Conservation (phyloP, 108 stramenopile genomes). For the Stephanodiscus minutulus region DNA sequence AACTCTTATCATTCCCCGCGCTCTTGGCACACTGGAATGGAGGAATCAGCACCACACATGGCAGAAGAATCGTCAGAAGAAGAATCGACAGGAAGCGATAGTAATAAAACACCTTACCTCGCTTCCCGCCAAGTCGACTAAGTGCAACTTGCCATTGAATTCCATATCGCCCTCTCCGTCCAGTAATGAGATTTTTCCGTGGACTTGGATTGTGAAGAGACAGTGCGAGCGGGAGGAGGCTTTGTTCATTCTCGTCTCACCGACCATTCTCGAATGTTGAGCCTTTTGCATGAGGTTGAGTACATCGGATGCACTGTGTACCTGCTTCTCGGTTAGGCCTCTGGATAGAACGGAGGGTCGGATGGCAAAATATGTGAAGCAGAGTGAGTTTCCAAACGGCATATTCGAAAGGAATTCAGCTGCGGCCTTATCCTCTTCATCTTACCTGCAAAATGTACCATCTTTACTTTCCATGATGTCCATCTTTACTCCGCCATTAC, state of each 20-base stretch:
- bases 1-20: conserved; percentile 41
- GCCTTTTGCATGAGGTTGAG: conserved; percentile 80
- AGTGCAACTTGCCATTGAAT: conserved; percentile 88
- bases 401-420: not conserved
- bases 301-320: conserved; percentile 73
- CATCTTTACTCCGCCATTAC: conserved; percentile 46
- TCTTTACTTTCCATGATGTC: conserved; percentile 83
- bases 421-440: not conserved
- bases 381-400: too few relatives aligned
- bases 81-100: not conserved
- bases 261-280: conserved; percentile 82
- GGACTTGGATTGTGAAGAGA: conserved; percentile 82
- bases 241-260: conserved; percentile 96
- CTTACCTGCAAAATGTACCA: conserved; percentile 66
- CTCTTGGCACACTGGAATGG: conserved; percentile 36
- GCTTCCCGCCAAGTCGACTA: conserved; percentile 93
- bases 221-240: conserved; percentile 91
- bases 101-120: conserved; percentile 7
- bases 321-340: conserved; percentile 82
- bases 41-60: too few relatives aligned
- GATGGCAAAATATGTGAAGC: not conserved
- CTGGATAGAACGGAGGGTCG: not conserved
- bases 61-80: not conserved
- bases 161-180: conserved; percentile 79
- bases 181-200: conserved; percentile 51